These are phyloP conservation scores for Pythium brassicae DNA, from an alignment of 352 stramenopile genomes.

Conservation along the genomic window DNA sequence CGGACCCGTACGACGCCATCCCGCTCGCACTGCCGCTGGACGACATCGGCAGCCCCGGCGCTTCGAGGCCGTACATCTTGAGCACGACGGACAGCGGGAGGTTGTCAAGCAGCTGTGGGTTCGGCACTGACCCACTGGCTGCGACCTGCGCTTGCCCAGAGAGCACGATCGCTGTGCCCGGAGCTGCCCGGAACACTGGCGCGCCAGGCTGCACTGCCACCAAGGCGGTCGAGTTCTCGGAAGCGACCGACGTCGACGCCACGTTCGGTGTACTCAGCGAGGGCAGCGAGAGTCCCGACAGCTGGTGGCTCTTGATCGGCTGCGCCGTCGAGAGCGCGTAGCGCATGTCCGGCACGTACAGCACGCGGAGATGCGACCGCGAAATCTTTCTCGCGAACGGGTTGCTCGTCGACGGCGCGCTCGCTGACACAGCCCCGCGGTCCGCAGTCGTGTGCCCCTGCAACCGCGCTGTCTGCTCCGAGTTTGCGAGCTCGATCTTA, in stretches of 20 bases:
- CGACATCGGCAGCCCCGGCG: conserved; percentile 56
- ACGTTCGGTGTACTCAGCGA: conserved; percentile 5
- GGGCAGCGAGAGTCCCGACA: conserved; percentile 25
- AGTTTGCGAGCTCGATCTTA: conserved; percentile 82
- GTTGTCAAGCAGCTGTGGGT: conserved; percentile 48
- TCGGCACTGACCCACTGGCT: conserved; percentile 4
- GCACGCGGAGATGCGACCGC: conserved; percentile 46
- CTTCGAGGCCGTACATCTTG: conserved; percentile 81
- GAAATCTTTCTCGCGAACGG: conserved; percentile 55
- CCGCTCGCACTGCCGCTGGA: conserved; percentile 16
- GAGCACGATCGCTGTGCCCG: conserved; percentile 11
- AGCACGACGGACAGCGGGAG: conserved; percentile 71
- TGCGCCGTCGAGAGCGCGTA: conserved; percentile 54
- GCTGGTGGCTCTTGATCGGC: conserved; percentile 37
- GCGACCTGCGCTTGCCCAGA: conserved; percentile 14
- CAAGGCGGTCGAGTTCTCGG: conserved; percentile 30
- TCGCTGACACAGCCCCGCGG: conserved; percentile 20
- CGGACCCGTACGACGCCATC: conserved; percentile 4
- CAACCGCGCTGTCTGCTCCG: conserved; percentile 71
- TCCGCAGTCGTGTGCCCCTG: conserved; percentile 39
- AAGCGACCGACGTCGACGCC: conserved; percentile 6
- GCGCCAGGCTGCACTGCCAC: conserved; percentile 23
- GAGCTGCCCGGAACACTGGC: conserved; percentile 19
- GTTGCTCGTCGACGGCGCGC: conserved; percentile 26
- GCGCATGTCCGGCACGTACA: conserved; percentile 65